Evolutionary conservation across 345 rosid genomes (phyloP).

Genomic region (Salix caprea): DNA sequence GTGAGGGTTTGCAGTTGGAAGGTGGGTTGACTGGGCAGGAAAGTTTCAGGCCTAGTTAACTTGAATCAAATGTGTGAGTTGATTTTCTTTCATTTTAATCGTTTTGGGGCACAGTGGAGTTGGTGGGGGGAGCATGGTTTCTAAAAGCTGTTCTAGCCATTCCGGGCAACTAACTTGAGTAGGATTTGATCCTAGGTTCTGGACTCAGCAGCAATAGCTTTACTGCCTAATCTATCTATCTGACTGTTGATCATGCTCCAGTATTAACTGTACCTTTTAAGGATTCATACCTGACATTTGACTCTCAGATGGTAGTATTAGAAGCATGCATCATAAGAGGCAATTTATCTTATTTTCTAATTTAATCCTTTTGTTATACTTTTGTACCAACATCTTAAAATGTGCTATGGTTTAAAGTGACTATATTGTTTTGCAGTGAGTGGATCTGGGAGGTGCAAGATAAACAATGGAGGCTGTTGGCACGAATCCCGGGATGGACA

Average conservation of each 20-base stretch:
- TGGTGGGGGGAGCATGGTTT: neutral
- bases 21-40: neutral
- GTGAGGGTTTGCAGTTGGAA: neutral
- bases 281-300: neutral
- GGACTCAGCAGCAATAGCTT: neutral
- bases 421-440: conserved; percentile 38
- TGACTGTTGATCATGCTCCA: too few relatives aligned
- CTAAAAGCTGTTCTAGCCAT: neutral
- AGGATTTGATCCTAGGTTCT: neutral
- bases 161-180: neutral
- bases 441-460: conserved; percentile 62
- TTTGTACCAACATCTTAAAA: neutral
- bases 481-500: conserved; percentile 52
- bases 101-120: neutral
- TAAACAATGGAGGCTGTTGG: conserved; percentile 77
- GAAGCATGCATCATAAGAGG: neutral
- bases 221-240: neutral
- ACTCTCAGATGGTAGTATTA: neutral
- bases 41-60: neutral
- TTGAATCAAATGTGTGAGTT: neutral
- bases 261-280: neutral
- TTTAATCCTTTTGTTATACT: neutral
- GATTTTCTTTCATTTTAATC: neutral
- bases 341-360: neutral
- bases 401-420: neutral